Base-by-base conservation (phyloP, 2,329 filamentous ascomycete genomes). In the Ophiostoma novo-ulmi region DNA sequence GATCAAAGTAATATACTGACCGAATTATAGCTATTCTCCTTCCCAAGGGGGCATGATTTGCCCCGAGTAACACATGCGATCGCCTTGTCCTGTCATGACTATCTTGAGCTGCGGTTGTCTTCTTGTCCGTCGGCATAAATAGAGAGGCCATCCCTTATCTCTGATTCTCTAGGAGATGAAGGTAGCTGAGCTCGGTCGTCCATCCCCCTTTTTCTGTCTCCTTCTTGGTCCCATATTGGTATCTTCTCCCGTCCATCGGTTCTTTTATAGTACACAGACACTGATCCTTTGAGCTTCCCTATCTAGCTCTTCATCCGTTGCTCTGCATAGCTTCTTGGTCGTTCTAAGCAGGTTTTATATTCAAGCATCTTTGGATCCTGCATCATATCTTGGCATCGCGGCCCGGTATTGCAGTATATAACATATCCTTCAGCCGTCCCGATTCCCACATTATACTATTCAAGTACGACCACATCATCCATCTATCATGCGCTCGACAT, bases 41-140 rank as follows among this genome's bases (percentile, higher is more conserved):
- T 22, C 52, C 22, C 52, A 58, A 58, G 8, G n/a, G 52, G 52
- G 52, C 7, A 58, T 31, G 52, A 14, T 14, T 14, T 58, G 0
- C 52, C 52, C n/a, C 22, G 52, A 26, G n/a, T 58, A 58, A 58
- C 52, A 58, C 52, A 58, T 58, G 22, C 52, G 58, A 63, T 31
- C 52, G 11, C 4, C 52, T 17, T 35, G 58, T 63, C 55, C 14
- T 35, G 55, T 31, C 58, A 20, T 63, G 22, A 5, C 22, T 36
- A 17, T 63, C 22, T 48, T 58, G 10, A 26, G n/a, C 22, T 58
- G 52, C 26, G 10, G 58, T 26, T 20, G 26, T 63, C 58, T 61
- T 55, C n/a, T 35, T 63, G 26, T 35, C 26, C 52, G n/a, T 26
- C 7, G 11, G 58, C 26, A 63, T 63, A 63, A 58, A 31, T 17